Conservation (phyloP, 2,329 filamentous ascomycete species). For the Fusarium cicatricum region DNA sequence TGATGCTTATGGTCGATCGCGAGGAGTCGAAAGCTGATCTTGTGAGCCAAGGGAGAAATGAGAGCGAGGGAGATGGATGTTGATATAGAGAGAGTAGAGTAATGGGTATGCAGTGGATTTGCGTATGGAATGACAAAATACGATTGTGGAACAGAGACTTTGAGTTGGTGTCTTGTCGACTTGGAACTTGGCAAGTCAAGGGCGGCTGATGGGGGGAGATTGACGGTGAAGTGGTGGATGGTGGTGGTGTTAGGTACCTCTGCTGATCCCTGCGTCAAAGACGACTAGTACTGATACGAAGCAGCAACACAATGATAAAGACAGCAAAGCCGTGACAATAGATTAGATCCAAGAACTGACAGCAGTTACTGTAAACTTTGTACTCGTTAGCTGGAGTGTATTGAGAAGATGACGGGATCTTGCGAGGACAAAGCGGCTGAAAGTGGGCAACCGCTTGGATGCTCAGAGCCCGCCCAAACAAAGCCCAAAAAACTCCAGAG, state of each 20-base stretch:
- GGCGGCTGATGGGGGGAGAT: constrained; percentile 22
- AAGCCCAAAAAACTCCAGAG: constrained; percentile 19
- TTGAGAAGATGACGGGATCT: not conserved
- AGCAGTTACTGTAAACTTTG: not conserved
- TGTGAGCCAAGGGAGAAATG: constrained; percentile 33
- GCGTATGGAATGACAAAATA: constrained; percentile 24
- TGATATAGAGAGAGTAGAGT: constrained; percentile 12
- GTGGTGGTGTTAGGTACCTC: constrained; percentile 16
- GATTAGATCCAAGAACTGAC: constrained; percentile 10
- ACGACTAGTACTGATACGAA: constrained; percentile 16
- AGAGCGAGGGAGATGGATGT: constrained; percentile 15
- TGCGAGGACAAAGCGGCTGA: not conserved
- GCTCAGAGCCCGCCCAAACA: constrained; percentile 5
- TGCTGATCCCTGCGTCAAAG: constrained; percentile 24
- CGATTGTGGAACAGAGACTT: constrained; percentile 24
- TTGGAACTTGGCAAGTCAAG: constrained; percentile 8
- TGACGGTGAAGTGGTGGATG: constrained; percentile 34
- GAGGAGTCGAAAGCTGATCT: constrained; percentile 11
- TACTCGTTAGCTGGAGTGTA: no score
- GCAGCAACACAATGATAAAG: constrained; percentile 11
- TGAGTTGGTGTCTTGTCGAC: not conserved
- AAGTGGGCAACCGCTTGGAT: constrained; percentile 6
- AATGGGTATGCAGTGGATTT: constrained; percentile 26
- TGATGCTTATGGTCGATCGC: constrained; percentile 23
- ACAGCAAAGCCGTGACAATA: constrained; percentile 4